Evolutionary conservation across 257 asterid genomes (phyloP).

Genomic region (Phtheirospermum japonicum): DNA sequence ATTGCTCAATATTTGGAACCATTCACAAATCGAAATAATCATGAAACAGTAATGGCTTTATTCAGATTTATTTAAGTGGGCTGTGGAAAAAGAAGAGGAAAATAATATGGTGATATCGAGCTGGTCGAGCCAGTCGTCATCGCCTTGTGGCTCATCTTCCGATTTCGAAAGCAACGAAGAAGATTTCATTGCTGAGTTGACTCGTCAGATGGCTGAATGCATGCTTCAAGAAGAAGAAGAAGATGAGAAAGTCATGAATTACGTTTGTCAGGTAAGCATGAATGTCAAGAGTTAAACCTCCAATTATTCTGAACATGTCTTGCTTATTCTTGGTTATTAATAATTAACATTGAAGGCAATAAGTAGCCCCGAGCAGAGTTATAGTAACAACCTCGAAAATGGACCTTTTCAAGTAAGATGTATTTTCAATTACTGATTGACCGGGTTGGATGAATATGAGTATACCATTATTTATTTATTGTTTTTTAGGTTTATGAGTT

Average conservation of each 20-base stretch:
- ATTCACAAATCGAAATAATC: no score
- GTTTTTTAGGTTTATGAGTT: slow-evolving; percentile 38
- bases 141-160: slow-evolving; percentile 51
- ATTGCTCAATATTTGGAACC: no score
- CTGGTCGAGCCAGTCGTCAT: slow-evolving; percentile 17
- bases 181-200: slow-evolving; percentile 65
- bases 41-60: slow-evolving; percentile 32
- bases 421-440: background rate
- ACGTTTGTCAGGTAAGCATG: no score
- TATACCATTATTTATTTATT: background rate
- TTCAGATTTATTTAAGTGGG: slow-evolving; percentile 40
- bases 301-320: background rate
- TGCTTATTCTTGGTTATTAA: background rate
- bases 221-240: slow-evolving; percentile 69
- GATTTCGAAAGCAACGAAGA: slow-evolving; percentile 63
- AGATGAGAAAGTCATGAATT: slow-evolving; percentile 4
- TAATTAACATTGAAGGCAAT: slow-evolving; percentile 16
- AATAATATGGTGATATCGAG: background rate
- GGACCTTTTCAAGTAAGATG: background rate
- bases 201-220: slow-evolving; percentile 81
- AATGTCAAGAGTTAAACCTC: background rate
- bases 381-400: background rate
- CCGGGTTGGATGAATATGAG: no score
- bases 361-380: slow-evolving; percentile 5
- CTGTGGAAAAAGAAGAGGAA: slow-evolving; percentile 11